Conservation (phyloP, 1,139 yeast genomes). For the Sugiyamaella paludigena region DNA sequence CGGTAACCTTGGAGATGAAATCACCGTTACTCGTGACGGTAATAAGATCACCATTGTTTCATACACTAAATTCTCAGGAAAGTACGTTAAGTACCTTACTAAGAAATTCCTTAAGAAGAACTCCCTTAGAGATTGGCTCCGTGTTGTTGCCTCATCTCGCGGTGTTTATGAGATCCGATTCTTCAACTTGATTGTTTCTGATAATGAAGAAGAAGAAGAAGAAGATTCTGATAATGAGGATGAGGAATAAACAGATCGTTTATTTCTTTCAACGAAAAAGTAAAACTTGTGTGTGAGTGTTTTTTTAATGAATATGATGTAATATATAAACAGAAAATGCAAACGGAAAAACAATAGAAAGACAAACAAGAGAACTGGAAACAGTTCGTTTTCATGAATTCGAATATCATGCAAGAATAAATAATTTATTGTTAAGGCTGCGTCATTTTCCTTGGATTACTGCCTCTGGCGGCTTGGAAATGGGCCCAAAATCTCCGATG, state of each 20-base stretch:
- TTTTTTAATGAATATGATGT: conserved; percentile 5
- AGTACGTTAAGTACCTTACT: conserved; percentile 98
- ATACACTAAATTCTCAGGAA: conserved; percentile 97
- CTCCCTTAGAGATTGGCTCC: conserved; percentile 98
- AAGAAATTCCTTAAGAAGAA: conserved; percentile 99
- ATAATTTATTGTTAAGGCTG: no score
- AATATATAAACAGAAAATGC: background rate
- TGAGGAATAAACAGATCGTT: conserved; percentile 34
- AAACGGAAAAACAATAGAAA: conserved; percentile 3
- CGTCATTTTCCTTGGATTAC: no score
- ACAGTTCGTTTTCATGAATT: background rate
- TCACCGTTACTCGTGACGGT: conserved; percentile 84
- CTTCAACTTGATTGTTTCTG: conserved; percentile 99
- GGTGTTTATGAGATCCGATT: conserved; percentile 97
- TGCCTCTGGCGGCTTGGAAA: background rate
- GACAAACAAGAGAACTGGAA: background rate
- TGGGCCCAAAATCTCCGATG: background rate
- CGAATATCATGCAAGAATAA: no score
- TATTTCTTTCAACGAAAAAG: background rate
- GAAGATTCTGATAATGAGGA: conserved; percentile 45
- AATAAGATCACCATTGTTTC: conserved; percentile 82
- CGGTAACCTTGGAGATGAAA: conserved; percentile 96
- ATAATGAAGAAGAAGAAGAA: conserved; percentile 69
- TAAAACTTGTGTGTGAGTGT: conserved; percentile 4
- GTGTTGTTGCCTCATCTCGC: conserved; percentile 95